Percentiles rank a stretch among this genome's conserved stretches.
Conservation (phyloP, 208 protist species). For the Vickermania spadyakhi region DNA sequence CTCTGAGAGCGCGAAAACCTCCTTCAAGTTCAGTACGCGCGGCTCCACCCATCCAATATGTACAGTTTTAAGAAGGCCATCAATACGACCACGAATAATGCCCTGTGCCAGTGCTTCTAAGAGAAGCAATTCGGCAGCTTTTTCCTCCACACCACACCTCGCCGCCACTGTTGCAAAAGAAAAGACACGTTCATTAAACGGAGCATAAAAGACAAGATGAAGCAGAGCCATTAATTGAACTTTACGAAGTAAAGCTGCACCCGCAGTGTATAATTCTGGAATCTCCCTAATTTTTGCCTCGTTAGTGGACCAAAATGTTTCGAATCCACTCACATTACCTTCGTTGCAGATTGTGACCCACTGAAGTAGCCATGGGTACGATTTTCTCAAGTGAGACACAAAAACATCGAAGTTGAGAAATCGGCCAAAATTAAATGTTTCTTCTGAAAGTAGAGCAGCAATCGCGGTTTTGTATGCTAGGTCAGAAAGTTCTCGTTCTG, state of each 20-base stretch:
- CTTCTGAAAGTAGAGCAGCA: constrained; percentile 69
- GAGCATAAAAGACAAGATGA: constrained; percentile 92
- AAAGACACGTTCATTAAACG: constrained; percentile 88
- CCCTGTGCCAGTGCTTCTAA: constrained; percentile 91
- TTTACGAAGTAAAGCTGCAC: constrained; percentile 51
- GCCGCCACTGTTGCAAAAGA: constrained; percentile 61
- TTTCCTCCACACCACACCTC: constrained; percentile 49
- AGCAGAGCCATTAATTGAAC: constrained; percentile 93
- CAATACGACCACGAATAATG: constrained; percentile 91
- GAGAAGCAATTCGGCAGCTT: constrained; percentile 90
- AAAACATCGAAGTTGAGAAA: constrained; percentile 63
- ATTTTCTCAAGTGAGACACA: constrained; percentile 13
- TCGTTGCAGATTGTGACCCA: constrained; percentile 73
- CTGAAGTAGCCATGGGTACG: constrained; percentile 49
- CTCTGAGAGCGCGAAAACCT: constrained; percentile 59
- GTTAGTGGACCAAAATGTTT: constrained; percentile 25
- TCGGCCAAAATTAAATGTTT: constrained; percentile 85
- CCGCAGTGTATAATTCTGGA: constrained; percentile 16
- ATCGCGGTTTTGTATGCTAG: constrained; percentile 71
- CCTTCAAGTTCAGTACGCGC: constrained; percentile 69
- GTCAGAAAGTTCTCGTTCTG: constrained; percentile 35
- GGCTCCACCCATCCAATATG: constrained; percentile 86
- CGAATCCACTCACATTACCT: constrained; percentile 64
- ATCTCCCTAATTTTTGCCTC: constrained; percentile 27
- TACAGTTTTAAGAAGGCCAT: constrained; percentile 80